Percentiles rank a stretch among this genome's conserved stretches.
phyloP scores from a whole-genome alignment of 148 eudicot genomes.

The Cornus kousa region DNA sequence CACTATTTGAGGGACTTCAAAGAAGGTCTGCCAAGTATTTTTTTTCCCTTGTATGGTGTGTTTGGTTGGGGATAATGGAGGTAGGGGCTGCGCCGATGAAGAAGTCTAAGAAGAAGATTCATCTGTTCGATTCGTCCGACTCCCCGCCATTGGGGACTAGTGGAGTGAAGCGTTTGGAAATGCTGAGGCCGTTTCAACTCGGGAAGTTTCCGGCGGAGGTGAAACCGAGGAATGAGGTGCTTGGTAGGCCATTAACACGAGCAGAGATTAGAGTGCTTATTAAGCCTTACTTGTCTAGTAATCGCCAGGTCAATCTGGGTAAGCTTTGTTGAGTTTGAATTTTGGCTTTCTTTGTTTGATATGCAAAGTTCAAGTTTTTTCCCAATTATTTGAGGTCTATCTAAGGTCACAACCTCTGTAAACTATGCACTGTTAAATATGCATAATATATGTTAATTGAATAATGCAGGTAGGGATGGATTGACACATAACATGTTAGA shows the following conservation, averaged over 20 bases:
- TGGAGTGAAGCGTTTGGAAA: conserved; percentile 41
- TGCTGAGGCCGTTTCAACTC: conserved; percentile 40
- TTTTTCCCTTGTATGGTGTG: too few relatives aligned
- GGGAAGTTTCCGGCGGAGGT: conserved; percentile 36
- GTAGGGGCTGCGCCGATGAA: conserved; percentile 53
- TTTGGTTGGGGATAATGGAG: too few relatives aligned
- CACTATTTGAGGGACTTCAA: too few relatives aligned
- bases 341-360: neutral
- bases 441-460: neutral
- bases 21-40: too few relatives aligned
- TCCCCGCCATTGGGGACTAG: conserved; percentile 15
- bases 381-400: neutral
- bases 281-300: conserved; percentile 47
- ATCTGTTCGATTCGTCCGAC: conserved; percentile 51
- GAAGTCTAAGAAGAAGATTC: conserved; percentile 48
- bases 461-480: conserved; percentile 84
- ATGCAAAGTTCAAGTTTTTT: too few relatives aligned
- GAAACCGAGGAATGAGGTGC: conserved; percentile 51
- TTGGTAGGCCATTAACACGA: conserved; percentile 70
- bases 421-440: too few relatives aligned
- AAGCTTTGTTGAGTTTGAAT: conserved; percentile 6
- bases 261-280: conserved; percentile 60
- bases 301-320: conserved; percentile 82
- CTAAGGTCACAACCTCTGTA: too few relatives aligned
- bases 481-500: conserved; percentile 97